Evolutionary conservation across 106 monocot genomes (phyloP).

Genomic region (Triglochin maritima): DNA sequence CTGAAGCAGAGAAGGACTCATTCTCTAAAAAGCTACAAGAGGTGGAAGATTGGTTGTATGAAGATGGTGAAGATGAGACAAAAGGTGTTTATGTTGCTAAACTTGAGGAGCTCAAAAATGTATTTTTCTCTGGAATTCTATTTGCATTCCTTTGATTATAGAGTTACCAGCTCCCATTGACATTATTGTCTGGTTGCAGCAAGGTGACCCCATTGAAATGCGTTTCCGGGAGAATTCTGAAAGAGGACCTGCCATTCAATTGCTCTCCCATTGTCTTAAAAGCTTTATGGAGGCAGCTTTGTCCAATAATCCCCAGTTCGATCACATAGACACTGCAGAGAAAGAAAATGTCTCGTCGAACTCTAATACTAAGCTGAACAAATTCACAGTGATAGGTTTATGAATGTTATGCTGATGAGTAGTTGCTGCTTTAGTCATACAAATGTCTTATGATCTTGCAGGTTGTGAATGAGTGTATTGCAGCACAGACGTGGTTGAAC

Average conservation of each 20-base stretch:
- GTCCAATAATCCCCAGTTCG: constrained; percentile 72
- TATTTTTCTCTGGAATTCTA: constrained; percentile 1
- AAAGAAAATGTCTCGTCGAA: constrained; percentile 67
- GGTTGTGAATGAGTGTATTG: constrained; percentile 62
- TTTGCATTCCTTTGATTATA: neutral
- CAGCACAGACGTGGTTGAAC: constrained; percentile 70
- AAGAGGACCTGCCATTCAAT: constrained; percentile 50
- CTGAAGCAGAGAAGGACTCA: constrained; percentile 38
- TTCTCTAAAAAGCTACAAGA: constrained; percentile 57
- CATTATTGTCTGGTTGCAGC: constrained; percentile 20
- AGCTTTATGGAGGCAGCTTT: constrained; percentile 80
- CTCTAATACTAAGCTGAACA: neutral
- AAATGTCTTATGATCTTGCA: constrained; percentile 6
- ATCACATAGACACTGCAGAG: constrained; percentile 81
- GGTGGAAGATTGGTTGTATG: constrained; percentile 93
- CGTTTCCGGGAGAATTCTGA: constrained; percentile 63
- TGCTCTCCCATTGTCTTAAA: constrained; percentile 57
- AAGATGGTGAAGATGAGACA: constrained; percentile 89
- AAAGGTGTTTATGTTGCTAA: constrained; percentile 89
- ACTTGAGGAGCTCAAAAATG: constrained; percentile 86
- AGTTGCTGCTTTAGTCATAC: neutral
- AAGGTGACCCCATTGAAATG: constrained; percentile 78
- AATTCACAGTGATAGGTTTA: neutral
- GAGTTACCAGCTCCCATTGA: neutral
- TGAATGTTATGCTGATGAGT: neutral